These are phyloP conservation scores for Mrakia gelida DNA, from an alignment of 768 basidiomycete species.

Conservation along the genomic window DNA sequence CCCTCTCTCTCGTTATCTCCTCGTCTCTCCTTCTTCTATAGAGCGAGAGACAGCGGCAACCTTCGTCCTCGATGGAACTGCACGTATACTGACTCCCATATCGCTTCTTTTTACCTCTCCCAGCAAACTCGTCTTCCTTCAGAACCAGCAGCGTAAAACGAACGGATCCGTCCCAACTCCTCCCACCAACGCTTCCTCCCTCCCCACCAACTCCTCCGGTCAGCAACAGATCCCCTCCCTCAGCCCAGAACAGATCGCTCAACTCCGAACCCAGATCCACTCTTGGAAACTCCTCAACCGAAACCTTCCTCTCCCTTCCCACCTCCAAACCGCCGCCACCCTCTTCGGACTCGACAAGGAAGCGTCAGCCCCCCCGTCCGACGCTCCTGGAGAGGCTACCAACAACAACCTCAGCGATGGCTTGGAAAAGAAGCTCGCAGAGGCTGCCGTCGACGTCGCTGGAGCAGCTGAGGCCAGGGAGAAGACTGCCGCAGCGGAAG, in stretches of 20 bases:
- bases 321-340: conserved; percentile 61
- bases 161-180: background rate
- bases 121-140: conserved; percentile 7
- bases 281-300: conserved; percentile 41
- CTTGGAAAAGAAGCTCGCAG: conserved; percentile 55
- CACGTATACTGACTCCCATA: too few species aligned
- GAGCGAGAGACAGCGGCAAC: too few species aligned
- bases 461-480: conserved; percentile 50
- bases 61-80: too few species aligned
- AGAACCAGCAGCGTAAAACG: conserved; percentile 6
- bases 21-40: background rate
- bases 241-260: conserved; percentile 43
- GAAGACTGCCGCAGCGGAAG: conserved; percentile 10
- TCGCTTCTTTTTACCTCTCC: background rate
- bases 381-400: conserved; percentile 44
- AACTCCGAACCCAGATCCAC: conserved; percentile 43
- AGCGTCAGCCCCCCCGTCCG: conserved; percentile 45
- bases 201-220: background rate
- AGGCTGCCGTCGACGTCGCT: conserved; percentile 68
- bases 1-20: background rate
- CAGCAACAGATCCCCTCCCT: conserved; percentile 7
- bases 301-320: conserved; percentile 48
- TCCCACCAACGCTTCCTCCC: background rate
- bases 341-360: conserved; percentile 52
- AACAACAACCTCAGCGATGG: conserved; percentile 48